Percentiles rank a stretch among this genome's conserved stretches.
Evolutionary conservation across 148 eudicot genomes (phyloP).

Genomic region (Cornus florida): DNA sequence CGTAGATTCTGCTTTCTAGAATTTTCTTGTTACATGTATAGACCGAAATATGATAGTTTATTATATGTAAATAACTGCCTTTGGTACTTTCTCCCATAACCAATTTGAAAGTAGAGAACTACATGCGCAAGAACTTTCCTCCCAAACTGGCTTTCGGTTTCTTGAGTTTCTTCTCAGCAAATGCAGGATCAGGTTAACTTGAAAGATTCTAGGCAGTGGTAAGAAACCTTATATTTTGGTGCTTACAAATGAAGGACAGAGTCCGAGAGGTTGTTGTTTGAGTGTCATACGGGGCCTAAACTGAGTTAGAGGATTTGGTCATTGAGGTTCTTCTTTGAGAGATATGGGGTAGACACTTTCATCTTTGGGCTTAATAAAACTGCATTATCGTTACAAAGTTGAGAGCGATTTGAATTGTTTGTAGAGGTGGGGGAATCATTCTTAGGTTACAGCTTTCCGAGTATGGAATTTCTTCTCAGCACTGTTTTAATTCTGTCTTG

Average conservation of each 20-base stretch:
- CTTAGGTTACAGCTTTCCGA: background rate
- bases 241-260: background rate
- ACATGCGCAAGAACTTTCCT: background rate
- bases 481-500: background rate
- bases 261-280: background rate
- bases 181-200: background rate
- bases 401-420: background rate
- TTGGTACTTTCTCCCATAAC: background rate
- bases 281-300: background rate
- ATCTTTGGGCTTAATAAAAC: background rate
- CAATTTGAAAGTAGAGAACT: background rate
- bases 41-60: background rate
- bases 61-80: background rate
- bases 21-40: background rate
- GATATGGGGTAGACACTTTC: no score
- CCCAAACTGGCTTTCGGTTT: no score
- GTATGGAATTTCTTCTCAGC: background rate
- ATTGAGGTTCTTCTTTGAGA: no score
- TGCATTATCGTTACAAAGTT: background rate
- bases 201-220: background rate
- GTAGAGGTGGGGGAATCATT: no score
- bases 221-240: background rate
- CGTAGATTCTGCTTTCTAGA: background rate
- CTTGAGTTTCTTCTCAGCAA: no score
- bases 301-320: background rate